phyloP scores from a whole-genome alignment of 768 basidiomycete genomes.

The Pisolithus tinctorius region DNA sequence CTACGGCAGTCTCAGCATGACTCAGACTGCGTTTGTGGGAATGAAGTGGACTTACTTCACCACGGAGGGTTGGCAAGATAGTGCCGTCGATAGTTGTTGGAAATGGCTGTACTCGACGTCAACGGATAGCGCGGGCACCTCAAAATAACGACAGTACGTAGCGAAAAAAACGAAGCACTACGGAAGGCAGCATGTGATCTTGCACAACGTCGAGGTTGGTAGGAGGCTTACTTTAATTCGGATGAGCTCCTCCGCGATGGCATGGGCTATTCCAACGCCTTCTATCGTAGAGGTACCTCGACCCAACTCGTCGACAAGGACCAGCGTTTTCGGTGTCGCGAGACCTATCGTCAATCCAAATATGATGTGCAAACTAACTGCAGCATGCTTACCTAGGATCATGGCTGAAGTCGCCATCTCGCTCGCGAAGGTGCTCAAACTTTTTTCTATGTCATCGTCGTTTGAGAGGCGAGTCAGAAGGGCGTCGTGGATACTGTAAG shows the following conservation, averaged over 20 bases:
- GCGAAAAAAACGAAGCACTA: conserved; percentile 88
- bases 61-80: conserved; percentile 72
- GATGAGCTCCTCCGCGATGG: conserved; percentile 76
- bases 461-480: conserved; percentile 87
- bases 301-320: conserved; percentile 90
- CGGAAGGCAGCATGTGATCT: neutral
- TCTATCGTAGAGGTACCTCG: conserved; percentile 84
- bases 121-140: neutral
- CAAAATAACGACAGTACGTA: conserved; percentile 45
- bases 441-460: conserved; percentile 88
- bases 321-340: conserved; percentile 60
- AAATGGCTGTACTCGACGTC: conserved; percentile 52
- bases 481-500: conserved; percentile 65
- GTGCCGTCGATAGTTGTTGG: conserved; percentile 67
- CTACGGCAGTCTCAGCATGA: conserved; percentile 32
- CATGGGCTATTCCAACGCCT: conserved; percentile 77
- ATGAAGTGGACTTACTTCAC: conserved; percentile 53
- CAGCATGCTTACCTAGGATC: conserved; percentile 59
- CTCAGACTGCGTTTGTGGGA: neutral
- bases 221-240: conserved; percentile 49
- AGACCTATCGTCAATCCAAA: conserved; percentile 41
- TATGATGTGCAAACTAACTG: neutral
- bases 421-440: conserved; percentile 87
- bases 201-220: neutral
- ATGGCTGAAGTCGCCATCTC: conserved; percentile 92